Evolutionary conservation across 139 green algal species (phyloP).

Genomic region (Spirogloea muscicola): DNA sequence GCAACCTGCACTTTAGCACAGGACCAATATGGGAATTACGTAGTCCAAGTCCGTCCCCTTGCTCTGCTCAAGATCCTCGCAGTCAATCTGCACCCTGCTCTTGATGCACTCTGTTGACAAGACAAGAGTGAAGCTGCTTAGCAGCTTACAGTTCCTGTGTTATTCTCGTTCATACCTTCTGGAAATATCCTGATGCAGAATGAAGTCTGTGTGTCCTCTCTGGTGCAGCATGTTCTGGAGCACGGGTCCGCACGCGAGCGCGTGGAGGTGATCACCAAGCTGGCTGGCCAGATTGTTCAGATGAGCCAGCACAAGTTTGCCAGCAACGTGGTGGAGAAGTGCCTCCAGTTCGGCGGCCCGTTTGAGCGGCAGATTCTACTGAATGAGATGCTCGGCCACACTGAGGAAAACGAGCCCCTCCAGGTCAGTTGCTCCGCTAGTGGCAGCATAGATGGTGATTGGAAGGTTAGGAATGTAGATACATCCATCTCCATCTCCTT

Average conservation of each 20-base stretch:
- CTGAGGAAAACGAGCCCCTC: slow-evolving; percentile 57
- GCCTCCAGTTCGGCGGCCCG: slow-evolving; percentile 64
- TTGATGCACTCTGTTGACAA: no score
- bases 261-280: slow-evolving; percentile 53
- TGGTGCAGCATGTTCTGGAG: slow-evolving; percentile 49
- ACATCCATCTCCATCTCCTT: no score
- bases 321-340: slow-evolving; percentile 90
- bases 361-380: slow-evolving; percentile 65
- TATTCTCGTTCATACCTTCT: no score
- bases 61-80: no score
- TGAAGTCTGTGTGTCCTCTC: background rate
- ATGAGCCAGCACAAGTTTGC: slow-evolving; percentile 90
- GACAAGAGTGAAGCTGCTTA: no score
- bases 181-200: no score
- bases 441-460: no score
- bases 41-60: slow-evolving; percentile 72
- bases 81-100: no score
- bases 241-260: slow-evolving; percentile 24
- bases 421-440: no score
- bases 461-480: no score
- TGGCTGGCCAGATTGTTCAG: slow-evolving; percentile 60
- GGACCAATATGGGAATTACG: slow-evolving; percentile 90
- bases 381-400: slow-evolving; percentile 59
- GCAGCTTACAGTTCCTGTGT: no score
- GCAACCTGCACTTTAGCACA: slow-evolving; percentile 58